These are phyloP conservation scores for Actinomucor elegans DNA, from an alignment of 371 early-diverging fungal species.

Conservation along the genomic window DNA sequence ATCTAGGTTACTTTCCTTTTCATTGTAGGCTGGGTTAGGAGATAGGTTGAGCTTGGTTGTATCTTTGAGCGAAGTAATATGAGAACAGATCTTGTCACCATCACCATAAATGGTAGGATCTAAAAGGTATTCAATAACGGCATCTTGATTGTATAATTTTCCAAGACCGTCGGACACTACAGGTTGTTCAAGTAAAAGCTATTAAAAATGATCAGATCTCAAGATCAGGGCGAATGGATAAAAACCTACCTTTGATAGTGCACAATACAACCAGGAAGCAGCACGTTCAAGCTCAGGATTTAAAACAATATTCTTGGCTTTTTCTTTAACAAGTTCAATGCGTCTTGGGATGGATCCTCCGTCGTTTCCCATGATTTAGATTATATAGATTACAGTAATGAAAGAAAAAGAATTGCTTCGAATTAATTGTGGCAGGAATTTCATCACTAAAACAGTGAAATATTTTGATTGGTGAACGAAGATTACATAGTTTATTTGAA, in stretches of 20 bases:
- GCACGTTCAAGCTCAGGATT: constrained; percentile 72
- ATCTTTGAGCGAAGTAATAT: constrained; percentile 76
- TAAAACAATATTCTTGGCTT: constrained; percentile 69
- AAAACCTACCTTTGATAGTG: constrained; percentile 76
- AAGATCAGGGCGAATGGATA: neutral
- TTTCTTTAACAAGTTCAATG: constrained; percentile 91
- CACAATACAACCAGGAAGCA: constrained; percentile 81
- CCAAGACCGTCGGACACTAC: constrained; percentile 84
- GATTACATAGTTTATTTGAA: too few species aligned
- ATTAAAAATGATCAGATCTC: neutral
- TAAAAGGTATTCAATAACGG: constrained; percentile 82
- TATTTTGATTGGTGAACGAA: too few species aligned
- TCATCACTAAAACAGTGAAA: too few species aligned
- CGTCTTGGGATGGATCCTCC: constrained; percentile 96
- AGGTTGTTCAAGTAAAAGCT: constrained; percentile 73
- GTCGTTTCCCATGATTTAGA: constrained; percentile 83
- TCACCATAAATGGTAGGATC: constrained; percentile 80
- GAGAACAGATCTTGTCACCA: constrained; percentile 77
- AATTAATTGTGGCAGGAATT: neutral
- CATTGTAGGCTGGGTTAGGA: constrained; percentile 68
- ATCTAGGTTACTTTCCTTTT: constrained; percentile 32
- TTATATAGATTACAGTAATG: neutral
- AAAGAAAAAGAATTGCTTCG: neutral
- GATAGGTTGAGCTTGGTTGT: constrained; percentile 74
- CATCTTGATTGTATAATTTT: constrained; percentile 90